Conservation (phyloP, 2,329 filamentous ascomycete genomes). For the Paracoccidioides lutzii region DNA sequence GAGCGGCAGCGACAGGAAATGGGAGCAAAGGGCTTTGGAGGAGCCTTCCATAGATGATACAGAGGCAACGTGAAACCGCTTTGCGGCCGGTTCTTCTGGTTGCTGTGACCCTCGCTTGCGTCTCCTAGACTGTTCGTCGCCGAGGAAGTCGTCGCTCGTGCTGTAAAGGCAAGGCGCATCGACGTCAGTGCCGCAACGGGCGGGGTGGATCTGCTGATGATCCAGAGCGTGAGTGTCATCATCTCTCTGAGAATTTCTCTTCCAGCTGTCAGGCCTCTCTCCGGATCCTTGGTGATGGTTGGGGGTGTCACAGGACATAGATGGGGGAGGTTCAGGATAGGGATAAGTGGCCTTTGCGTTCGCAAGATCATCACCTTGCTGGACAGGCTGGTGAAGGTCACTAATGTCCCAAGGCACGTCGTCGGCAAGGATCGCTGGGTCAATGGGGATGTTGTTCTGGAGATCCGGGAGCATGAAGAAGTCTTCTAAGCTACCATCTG, state of each 20-base stretch:
- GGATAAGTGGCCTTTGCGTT: too few species aligned
- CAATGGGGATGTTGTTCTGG: not conserved
- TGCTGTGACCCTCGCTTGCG: not conserved
- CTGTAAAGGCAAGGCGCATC: not conserved
- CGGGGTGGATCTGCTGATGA: too few species aligned
- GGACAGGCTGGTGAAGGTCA: not conserved
- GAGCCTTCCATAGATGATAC: not conserved
- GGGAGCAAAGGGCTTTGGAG: not conserved
- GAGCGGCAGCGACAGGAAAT: not conserved
- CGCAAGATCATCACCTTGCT: too few species aligned
- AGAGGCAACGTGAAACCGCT: not conserved
- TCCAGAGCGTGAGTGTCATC: too few species aligned
- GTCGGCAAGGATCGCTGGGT: not conserved
- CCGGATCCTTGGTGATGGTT: too few species aligned
- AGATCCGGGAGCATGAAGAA: not conserved
- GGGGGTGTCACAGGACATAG: too few species aligned
- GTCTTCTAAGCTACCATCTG: not conserved
- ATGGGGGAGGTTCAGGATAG: too few species aligned
- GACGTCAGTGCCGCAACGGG: not conserved
- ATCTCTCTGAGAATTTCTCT: too few species aligned
- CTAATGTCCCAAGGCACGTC: not conserved
- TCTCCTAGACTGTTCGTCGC: not conserved
- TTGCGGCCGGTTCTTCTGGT: not conserved
- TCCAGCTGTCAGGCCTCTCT: too few species aligned
- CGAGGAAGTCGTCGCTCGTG: not conserved